Evolutionary conservation across 139 green algal species (phyloP), one percentile per base, ranked within the genome.

Genomic region (Dunaliella sp.): DNA sequence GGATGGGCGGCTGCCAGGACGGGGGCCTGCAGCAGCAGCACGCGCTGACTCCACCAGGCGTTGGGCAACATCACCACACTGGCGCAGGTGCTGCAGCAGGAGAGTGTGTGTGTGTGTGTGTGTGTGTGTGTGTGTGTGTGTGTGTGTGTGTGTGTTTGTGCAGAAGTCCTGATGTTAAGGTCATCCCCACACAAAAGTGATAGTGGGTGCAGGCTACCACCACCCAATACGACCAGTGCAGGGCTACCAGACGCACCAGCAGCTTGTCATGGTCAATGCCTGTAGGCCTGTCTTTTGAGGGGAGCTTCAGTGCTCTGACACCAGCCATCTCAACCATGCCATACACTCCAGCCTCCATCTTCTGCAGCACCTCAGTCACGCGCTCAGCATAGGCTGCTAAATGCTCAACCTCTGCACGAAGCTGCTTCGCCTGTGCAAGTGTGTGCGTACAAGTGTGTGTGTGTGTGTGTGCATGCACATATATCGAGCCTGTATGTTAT

Each of bases 311-410:
- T 31, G 74, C 7, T 28, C 79, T 33, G 34, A 88, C 1, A 1
- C 85, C 85, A 36, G 78, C 83, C 1, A 73, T 76, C 32, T 91
- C 88, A 1, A 84, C 57, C 80, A 91, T 83, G 2, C 77, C 83
- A 36, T 89, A 86, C 35, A 82, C 75, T 2, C 88, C 88, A 12
- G 79, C 7, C 80, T 91, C 88, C 88, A 91, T 88, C 34, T 48
- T 57, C 32, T 86, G 83, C 31, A 91, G 65, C 28, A 91, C 37
- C 74, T 91, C 88, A 34, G 88, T 33, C 78, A 83, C 22, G 35
- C 38, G 38, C 24, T 72, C 78, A 1, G 78, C 78, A 72, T 83
- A 83, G 33, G 36, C 35, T 3, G 36, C 35, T 24, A 83, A 3
- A 31, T 36, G 36, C 34, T 83, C 78, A 22, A 65, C 36, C 35